phyloP scores from a whole-genome alignment of 495 filamentous ascomycete species.

The Talaromyces wortmannii region DNA sequence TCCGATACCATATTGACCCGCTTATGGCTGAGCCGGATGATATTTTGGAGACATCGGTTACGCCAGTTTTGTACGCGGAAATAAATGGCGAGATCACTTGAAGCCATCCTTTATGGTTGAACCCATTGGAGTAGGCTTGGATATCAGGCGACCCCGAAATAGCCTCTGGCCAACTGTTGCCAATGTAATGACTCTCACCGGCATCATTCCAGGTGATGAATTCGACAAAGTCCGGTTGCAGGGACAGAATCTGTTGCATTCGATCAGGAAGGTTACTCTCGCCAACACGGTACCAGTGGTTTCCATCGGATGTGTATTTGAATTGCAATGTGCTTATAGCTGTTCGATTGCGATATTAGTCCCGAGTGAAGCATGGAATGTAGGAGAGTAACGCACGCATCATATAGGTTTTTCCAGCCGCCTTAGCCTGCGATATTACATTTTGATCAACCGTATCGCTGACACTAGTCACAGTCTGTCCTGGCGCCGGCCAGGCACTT shows the following conservation, averaged over 20 bases:
- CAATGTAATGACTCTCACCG: conserved; percentile 40
- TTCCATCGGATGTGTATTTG: conserved; percentile 24
- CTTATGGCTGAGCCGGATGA: not conserved
- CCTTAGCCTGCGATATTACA: conserved; percentile 12
- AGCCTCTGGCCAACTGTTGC: conserved; percentile 27
- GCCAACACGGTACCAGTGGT: conserved; percentile 35
- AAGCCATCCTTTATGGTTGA: conserved; percentile 24
- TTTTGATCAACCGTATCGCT: conserved; percentile 13
- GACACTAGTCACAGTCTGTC: not conserved
- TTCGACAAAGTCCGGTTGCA: conserved; percentile 20
- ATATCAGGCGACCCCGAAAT: conserved; percentile 5
- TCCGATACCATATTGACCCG: conserved; percentile 14
- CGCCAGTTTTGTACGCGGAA: conserved; percentile 22
- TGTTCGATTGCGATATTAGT: not conserved
- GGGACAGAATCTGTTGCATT: conserved; percentile 15
- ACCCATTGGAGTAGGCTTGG: not conserved
- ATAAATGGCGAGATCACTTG: conserved; percentile 25
- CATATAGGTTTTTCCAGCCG: conserved; percentile 20
- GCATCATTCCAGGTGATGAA: conserved; percentile 34
- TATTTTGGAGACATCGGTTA: not conserved
- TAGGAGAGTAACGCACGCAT: conserved; percentile 12
- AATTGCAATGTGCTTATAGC: conserved; percentile 30
- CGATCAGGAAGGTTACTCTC: conserved; percentile 27
- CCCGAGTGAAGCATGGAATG: not conserved
- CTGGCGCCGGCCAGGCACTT: conserved; percentile 17